Base-by-base conservation (phyloP, 176 grass and related monocot genomes). In the Avena atlantica region DNA sequence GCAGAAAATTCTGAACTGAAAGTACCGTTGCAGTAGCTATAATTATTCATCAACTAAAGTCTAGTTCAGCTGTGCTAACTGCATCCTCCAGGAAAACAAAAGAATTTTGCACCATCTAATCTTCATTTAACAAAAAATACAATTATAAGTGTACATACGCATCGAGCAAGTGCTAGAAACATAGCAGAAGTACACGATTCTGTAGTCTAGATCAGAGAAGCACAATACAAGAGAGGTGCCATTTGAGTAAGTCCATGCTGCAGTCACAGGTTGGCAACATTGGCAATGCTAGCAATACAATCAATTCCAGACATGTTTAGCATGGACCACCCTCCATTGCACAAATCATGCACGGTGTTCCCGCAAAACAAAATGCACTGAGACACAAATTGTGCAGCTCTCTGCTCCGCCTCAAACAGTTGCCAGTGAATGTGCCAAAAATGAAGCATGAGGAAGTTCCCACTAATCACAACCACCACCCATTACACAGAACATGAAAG, bases 261-360 rank as follows among this genome's bases (percentile, higher is more conserved):
- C 71, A 76, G 16, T 21, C 25, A 34, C 37, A 63, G 16, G 58
- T 34, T 51, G 50, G 45, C 16, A 49, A 9, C 82, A 29, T 9
- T n/a, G 23, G 71, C 4, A 50, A 50, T 9, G 16, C 20, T 15
- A 50, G 10, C 36, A 40, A 62, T 10, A 20, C 5, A 16, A 15
- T 53, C 13, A 78, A 69, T 9, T 79, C 51, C 6, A 79, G 14
- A 47, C 42, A 21, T 52, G 57, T 25, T 60, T 70, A n/a, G 21
- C 17, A 44, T 71, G 68, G 68, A 71, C 68, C 36, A 44, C 68
- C 19, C 9, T 34, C 13, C 65, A 4, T 69, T 37, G 34, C 65
- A 69, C 65, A 69, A 68, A 68, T 37, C 65, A 68, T 37, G 65
- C 65, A 68, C 34, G 65, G 65, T 68, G 13, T 55, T 55, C 52